A percentile compares a stretch with the other conserved stretches of the same genome.
These are phyloP conservation scores for Wickerhamomyces sp. DNA, from an alignment of 1,139 yeast species.

Conservation along the genomic window DNA sequence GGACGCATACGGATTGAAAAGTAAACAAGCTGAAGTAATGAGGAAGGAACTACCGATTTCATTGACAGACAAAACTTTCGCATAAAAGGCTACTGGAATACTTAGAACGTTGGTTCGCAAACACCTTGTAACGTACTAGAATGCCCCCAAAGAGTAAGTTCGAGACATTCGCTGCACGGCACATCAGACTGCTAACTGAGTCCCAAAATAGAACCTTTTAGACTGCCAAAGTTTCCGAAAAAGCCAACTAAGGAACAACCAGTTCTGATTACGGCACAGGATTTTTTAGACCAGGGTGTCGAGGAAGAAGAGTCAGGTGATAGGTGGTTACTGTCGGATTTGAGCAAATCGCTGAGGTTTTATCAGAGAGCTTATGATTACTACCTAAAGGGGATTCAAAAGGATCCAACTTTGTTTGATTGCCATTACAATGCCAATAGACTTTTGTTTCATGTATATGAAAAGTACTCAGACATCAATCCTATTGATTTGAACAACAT, in stretches of 20 bases:
- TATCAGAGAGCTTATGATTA: slow-evolving; percentile 41
- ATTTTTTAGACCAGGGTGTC: slow-evolving; percentile 42
- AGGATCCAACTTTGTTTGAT: slow-evolving; percentile 16
- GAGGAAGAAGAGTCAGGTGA: slow-evolving; percentile 54
- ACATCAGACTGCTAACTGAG: background rate
- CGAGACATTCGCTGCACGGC: background rate
- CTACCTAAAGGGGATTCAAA: slow-evolving; percentile 30
- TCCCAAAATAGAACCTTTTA: slow-evolving; percentile 1
- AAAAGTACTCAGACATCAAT: slow-evolving; percentile 34
- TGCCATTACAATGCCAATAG: slow-evolving; percentile 42
- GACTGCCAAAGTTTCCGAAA: slow-evolving; percentile 10
- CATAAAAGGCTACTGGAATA: too few relatives aligned
- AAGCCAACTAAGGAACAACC: slow-evolving; percentile 6
- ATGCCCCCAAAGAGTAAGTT: slow-evolving; percentile 12
- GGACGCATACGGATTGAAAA: too few relatives aligned
- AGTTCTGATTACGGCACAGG: slow-evolving; percentile 32
- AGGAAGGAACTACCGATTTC: too few relatives aligned
- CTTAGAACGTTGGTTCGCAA: too few relatives aligned
- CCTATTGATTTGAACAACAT: slow-evolving; percentile 29
- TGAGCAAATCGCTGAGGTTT: slow-evolving; percentile 46
- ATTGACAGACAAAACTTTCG: too few relatives aligned
- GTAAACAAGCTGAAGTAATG: too few relatives aligned
- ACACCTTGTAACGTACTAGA: too few relatives aligned
- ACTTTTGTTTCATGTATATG: slow-evolving; percentile 41
- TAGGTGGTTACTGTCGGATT: slow-evolving; percentile 49